Evolutionary conservation across 495 filamentous ascomycete species (phyloP), one percentile per base, ranked within the genome.

Genomic region (Neurospora pannonica): DNA sequence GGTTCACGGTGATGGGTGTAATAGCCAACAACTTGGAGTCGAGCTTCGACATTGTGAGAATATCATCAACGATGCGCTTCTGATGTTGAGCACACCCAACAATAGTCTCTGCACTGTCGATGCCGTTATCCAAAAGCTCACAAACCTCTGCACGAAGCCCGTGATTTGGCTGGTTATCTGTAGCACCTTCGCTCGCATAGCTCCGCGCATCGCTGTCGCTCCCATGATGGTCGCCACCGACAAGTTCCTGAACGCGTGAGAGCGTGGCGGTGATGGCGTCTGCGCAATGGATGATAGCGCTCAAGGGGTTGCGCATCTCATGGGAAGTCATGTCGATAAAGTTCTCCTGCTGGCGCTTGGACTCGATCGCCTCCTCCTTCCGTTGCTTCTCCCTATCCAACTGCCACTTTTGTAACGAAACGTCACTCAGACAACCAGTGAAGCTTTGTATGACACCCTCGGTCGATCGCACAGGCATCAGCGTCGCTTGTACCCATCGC

Each of bases 321-420:
- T 94, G 92, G 34, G 89, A 92, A 21, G 90, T 92, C 82, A 92
- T 93, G 79, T 93, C 91, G 78, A 94, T 93, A 76, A 93, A 94
- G 72, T 90, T 92, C 76, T 93, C 89, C 75, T 90, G 89, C 70
- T 83, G 82, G 2, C 81, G 77, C 71, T 82, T 83, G 40, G 82
- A 85, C 73, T 84, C 79, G 46, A 86, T 83, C 1, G 84, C 84
- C 71, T 86, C 84, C 54, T 85, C 83, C 62, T 83, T 84, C 17
- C 82, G 80, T 38, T 79, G 74, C 70, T 80, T 82, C 72, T 84
- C 82, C 39, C 74, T 73, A 48, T 83, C 80, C 5, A 84, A 75
- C 75, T 84, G 81, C 80, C 76, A 82, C 34, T 79, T 82, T 38
- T 84, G 82, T 70, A 83, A 43, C 38, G 81, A 83, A 10, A 84